These are phyloP conservation scores for Apiospora koreana DNA, from an alignment of 2,329 filamentous ascomycete species.

Conservation along the genomic window DNA sequence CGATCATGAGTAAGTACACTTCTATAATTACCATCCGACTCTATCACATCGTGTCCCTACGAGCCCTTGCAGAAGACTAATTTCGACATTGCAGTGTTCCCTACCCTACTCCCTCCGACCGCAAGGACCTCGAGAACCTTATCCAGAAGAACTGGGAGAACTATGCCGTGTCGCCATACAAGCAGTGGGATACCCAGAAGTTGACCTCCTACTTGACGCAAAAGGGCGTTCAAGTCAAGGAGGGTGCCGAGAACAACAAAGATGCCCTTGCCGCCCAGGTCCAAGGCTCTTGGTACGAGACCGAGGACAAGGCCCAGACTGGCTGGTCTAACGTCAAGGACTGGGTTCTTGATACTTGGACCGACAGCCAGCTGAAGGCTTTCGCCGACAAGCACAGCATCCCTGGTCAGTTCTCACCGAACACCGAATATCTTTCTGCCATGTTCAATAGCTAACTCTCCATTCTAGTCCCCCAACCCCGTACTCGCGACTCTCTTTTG, in stretches of 20 bases:
- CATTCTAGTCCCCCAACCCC: slow-evolving; percentile 72
- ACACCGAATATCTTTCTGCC: no score
- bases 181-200: slow-evolving; percentile 71
- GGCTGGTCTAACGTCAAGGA: slow-evolving; percentile 75
- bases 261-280: slow-evolving; percentile 70
- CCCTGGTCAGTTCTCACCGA: slow-evolving; percentile 52
- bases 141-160: slow-evolving; percentile 88
- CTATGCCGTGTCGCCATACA: slow-evolving; percentile 74
- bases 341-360: slow-evolving; percentile 96
- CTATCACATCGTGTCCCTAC: no score
- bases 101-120: slow-evolving; percentile 86
- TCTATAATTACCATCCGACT: no score
- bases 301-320: slow-evolving; percentile 72
- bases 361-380: slow-evolving; percentile 88
- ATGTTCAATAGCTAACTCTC: neutral
- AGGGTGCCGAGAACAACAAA: slow-evolving; percentile 66
- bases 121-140: slow-evolving; percentile 91
- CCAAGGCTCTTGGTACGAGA: slow-evolving; percentile 75
- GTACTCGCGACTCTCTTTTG: slow-evolving; percentile 79
- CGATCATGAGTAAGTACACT: slow-evolving; percentile 40
- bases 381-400: slow-evolving; percentile 90
- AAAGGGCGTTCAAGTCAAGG: slow-evolving; percentile 71
- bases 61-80: neutral
- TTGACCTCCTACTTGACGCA: slow-evolving; percentile 67
- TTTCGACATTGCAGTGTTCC: slow-evolving; percentile 57